These are phyloP conservation scores for Dothideomycetidae sp. DNA, from an alignment of 2,329 filamentous ascomycete species.

Conservation along the genomic window DNA sequence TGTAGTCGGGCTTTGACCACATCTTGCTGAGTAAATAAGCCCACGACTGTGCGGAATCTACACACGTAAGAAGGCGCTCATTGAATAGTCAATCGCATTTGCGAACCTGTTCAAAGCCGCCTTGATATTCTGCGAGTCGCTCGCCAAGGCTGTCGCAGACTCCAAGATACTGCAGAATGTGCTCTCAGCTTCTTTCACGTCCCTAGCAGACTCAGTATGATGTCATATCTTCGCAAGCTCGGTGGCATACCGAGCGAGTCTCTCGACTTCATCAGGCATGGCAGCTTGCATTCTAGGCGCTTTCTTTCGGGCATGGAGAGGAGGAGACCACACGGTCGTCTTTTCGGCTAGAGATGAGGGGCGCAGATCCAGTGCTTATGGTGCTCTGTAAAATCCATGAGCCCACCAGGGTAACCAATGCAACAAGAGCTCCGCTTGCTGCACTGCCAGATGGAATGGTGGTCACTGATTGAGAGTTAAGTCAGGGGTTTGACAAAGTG, in stretches of 20 bases:
- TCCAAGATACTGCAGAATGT: background rate
- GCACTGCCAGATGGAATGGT: slow-evolving; percentile 7
- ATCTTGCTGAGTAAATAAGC: slow-evolving; percentile 58
- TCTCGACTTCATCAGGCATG: slow-evolving; percentile 4
- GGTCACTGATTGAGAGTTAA: too few relatives aligned
- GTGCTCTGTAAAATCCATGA: slow-evolving; percentile 42
- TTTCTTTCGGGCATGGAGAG: slow-evolving; percentile 11
- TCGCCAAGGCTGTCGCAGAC: background rate
- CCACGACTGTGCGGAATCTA: slow-evolving; percentile 49
- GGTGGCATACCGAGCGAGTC: slow-evolving; percentile 2
- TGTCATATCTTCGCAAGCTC: background rate
- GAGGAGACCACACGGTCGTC: slow-evolving; percentile 26
- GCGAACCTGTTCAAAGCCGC: too few relatives aligned
- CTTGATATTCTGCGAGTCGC: background rate
- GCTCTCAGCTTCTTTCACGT: background rate
- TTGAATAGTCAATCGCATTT: too few relatives aligned
- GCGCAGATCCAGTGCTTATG: slow-evolving; percentile 33
- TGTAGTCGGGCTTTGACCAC: slow-evolving; percentile 49
- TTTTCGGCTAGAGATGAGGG: slow-evolving; percentile 44
- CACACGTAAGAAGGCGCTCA: too few relatives aligned
- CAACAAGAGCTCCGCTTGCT: slow-evolving; percentile 11
- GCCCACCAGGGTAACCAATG: slow-evolving; percentile 11
- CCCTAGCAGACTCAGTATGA: too few relatives aligned
- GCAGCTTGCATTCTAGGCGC: background rate
- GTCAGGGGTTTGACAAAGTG: too few relatives aligned